Percentiles rank a stretch among this genome's conserved stretches.
phyloP scores from a whole-genome alignment of 2,329 filamentous ascomycete species.

The Talaromyces marneffei region DNA sequence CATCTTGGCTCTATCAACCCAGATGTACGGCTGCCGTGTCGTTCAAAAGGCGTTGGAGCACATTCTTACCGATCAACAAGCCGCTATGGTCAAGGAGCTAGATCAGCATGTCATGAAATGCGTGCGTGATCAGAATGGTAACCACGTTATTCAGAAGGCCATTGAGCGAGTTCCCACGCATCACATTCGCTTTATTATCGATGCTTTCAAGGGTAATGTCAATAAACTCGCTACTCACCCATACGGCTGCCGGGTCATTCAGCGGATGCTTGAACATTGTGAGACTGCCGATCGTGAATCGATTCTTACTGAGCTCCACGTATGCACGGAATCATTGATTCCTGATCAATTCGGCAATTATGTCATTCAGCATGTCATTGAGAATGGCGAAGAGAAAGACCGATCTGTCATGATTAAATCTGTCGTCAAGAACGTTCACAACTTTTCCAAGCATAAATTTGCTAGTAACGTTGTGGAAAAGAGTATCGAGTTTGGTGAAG shows the following conservation, averaged over 20 bases:
- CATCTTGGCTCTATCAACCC: slow-evolving; percentile 69
- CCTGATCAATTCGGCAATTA: slow-evolving; percentile 93
- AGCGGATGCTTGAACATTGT: slow-evolving; percentile 82
- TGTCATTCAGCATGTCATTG: slow-evolving; percentile 86
- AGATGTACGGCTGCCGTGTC: slow-evolving; percentile 92
- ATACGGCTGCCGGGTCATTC: slow-evolving; percentile 88
- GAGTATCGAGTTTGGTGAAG: slow-evolving; percentile 68
- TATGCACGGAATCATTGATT: slow-evolving; percentile 65
- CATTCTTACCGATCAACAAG: slow-evolving; percentile 86
- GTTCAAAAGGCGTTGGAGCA: slow-evolving; percentile 95
- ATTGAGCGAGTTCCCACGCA: slow-evolving; percentile 73
- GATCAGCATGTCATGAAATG: slow-evolving; percentile 69
- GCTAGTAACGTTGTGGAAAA: slow-evolving; percentile 97
- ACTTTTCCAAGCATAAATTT: slow-evolving; percentile 87
- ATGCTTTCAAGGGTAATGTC: slow-evolving; percentile 70
- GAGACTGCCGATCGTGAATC: slow-evolving; percentile 62
- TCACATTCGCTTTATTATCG: slow-evolving; percentile 79
- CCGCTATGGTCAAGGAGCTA: slow-evolving; percentile 74
- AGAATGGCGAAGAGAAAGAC: slow-evolving; percentile 68
- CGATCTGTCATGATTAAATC: slow-evolving; percentile 65
- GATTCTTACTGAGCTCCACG: slow-evolving; percentile 74
- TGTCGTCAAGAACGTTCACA: slow-evolving; percentile 65
- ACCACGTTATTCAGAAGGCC: slow-evolving; percentile 93
- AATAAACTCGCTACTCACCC: slow-evolving; percentile 67
- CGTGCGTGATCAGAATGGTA: slow-evolving; percentile 83